Evolutionary conservation across 345 rosid genomes (phyloP), one percentile per base, ranked within the genome.

Genomic region (Pistacia integerrima): DNA sequence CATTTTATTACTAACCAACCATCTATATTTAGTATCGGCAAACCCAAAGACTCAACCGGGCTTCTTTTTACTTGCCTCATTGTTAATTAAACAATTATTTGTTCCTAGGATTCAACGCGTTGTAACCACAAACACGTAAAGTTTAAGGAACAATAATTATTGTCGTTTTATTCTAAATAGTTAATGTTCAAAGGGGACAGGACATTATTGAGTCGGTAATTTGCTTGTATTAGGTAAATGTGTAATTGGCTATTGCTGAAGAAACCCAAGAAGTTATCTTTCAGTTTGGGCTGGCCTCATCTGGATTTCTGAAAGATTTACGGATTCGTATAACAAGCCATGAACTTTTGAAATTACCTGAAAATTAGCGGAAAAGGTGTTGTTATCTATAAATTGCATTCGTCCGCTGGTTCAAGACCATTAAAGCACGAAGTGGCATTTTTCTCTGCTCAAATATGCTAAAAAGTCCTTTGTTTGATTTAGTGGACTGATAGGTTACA

Each of bases 341-440:
- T 33, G 38, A 11, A 49, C 59, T 30, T 38, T 18, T 28, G 3
- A 70, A 35, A 55, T 51, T 70, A 11, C 56, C 46, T 25, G 16
- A 60, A 61, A 49, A 17, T 28, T 73, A 33, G 56, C 5, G 67
- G 66, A 72, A 46, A 46, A 72, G 38, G 44, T 58, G n/a, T 35
- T 22, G 35, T 59, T 33, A 22, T 72, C 35, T 14, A 55, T 41
- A 28, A 44, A 0, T 61, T 28, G 28, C 10, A 28, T 46, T 5
- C 38, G 25, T 59, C 52, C 25, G 38, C 41, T 72, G 55, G 46
- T 70, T 54, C 46, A 12, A 57, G 44, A n/a, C 36, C 33, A 14
- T 51, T 36, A 25, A 67, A 49, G 35, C 8, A 25, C 1, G 2
- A 49, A 48, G 18, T 36, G 67, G 11, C 44, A 64, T 35, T 64